Evolutionary conservation across 2,329 filamentous ascomycete genomes (phyloP).

Genomic region (Epichloe sp.): DNA sequence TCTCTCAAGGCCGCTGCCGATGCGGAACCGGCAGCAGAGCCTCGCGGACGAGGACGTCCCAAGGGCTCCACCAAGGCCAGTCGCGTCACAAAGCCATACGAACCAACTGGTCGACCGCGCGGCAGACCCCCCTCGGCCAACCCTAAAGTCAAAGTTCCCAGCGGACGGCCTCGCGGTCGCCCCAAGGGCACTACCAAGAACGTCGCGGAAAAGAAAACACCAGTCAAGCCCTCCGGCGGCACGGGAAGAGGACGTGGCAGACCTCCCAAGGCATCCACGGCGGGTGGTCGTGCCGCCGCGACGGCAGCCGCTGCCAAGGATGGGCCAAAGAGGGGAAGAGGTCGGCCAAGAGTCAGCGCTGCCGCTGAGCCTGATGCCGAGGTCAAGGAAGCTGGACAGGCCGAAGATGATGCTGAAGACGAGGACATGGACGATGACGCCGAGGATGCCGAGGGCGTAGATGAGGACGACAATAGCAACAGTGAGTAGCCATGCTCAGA

Average conservation of each 20-base stretch:
- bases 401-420: slow-evolving; percentile 15
- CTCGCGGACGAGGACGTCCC: slow-evolving; percentile 3
- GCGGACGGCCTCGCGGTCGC: slow-evolving; percentile 34
- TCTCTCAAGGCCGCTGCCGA: not conserved
- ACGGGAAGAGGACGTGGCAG: slow-evolving; percentile 15
- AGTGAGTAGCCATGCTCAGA: slow-evolving; percentile 6
- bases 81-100: slow-evolving; percentile 21
- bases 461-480: slow-evolving; percentile 7
- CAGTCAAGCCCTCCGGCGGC: slow-evolving; percentile 8
- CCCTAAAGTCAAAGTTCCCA: slow-evolving; percentile 18
- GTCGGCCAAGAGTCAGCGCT: slow-evolving; percentile 1
- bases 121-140: slow-evolving; percentile 30
- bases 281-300: slow-evolving; percentile 1
- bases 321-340: slow-evolving; percentile 9
- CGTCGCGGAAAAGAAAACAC: slow-evolving; percentile 7
- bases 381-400: not conserved
- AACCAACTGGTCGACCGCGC: slow-evolving; percentile 26
- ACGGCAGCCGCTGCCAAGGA: slow-evolving; percentile 8
- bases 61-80: not conserved
- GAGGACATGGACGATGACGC: slow-evolving; percentile 11
- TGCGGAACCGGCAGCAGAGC: not conserved
- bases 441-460: slow-evolving; percentile 10
- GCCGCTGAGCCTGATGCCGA: not conserved
- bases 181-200: slow-evolving; percentile 29
- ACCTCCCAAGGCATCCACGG: slow-evolving; percentile 14